These are phyloP conservation scores for Colletotrichum sp. DNA, from an alignment of 2,329 filamentous ascomycete species.

Conservation along the genomic window DNA sequence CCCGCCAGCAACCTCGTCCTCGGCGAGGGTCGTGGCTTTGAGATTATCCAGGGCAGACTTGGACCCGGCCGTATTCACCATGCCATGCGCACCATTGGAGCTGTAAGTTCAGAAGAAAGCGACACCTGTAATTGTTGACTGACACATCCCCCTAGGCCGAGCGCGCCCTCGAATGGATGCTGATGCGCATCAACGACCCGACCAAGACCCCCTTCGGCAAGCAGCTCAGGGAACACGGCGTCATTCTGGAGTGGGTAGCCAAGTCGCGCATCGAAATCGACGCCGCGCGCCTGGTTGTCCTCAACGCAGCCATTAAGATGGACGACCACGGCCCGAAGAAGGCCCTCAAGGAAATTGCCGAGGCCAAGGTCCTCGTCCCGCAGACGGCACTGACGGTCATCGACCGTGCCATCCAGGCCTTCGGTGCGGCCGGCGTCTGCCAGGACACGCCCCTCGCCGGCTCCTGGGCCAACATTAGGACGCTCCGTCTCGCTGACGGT, in stretches of 20 bases:
- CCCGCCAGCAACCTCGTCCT: constrained; percentile 85
- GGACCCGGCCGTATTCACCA: constrained; percentile 97
- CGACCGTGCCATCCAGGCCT: constrained; percentile 92
- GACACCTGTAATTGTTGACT: not conserved
- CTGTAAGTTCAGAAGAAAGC: constrained; percentile 53
- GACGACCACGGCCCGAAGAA: constrained; percentile 88
- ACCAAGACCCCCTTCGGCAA: constrained; percentile 92
- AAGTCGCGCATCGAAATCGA: constrained; percentile 94
- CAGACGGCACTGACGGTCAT: constrained; percentile 84
- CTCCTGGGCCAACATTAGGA: constrained; percentile 83
- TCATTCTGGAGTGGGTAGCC: constrained; percentile 94
- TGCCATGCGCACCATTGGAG: constrained; percentile 93
- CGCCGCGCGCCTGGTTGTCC: constrained; percentile 84
- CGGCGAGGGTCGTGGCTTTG: constrained; percentile 92
- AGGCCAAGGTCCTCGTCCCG: constrained; percentile 93
- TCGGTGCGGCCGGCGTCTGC: constrained; percentile 87
- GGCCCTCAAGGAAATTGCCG: constrained; percentile 89
- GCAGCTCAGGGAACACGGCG: constrained; percentile 84
- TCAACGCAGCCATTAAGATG: constrained; percentile 96
- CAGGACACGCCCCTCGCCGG: constrained; percentile 92
- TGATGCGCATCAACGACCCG: constrained; percentile 92
- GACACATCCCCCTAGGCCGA: constrained; percentile 64
- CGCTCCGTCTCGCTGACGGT: constrained; percentile 86
- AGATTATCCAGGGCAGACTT: constrained; percentile 97
- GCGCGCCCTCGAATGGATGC: constrained; percentile 90